Evolutionary conservation across 305 asterid species (phyloP).

Genomic region (Fraxinus sp.): DNA sequence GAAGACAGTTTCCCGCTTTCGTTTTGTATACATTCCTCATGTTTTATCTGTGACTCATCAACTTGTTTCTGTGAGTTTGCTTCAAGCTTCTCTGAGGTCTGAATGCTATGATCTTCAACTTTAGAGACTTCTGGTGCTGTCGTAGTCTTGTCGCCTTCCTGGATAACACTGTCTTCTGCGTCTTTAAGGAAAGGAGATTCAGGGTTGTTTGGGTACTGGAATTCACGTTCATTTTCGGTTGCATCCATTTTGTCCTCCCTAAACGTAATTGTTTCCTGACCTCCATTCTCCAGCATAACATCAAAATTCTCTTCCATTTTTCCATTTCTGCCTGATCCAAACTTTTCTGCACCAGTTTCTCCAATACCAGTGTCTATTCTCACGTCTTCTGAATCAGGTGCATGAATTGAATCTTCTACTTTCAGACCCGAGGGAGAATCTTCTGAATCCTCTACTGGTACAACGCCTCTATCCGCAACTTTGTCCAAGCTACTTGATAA

Average conservation of each 20-base stretch:
- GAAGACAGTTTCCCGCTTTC: constrained; percentile 23
- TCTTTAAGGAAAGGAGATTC: constrained; percentile 17
- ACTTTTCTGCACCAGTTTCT: background rate
- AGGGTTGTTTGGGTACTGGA: background rate
- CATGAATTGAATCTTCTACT: constrained; percentile 5
- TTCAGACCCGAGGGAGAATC: background rate
- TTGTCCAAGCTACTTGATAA: constrained; percentile 9
- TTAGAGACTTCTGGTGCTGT: constrained; percentile 23
- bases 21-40: constrained; percentile 28
- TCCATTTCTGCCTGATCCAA: background rate
- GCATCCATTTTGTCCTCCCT: background rate
- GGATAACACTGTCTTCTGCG: constrained; percentile 12
- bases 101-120: constrained; percentile 11
- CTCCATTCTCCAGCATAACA: background rate
- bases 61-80: constrained; percentile 25
- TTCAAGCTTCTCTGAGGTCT: constrained; percentile 22
- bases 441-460: constrained; percentile 6
- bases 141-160: background rate
- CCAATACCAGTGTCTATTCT: background rate
- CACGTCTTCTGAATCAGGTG: background rate
- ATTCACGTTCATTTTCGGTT: background rate
- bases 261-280: constrained; percentile 10
- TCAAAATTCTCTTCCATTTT: background rate
- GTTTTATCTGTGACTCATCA: constrained; percentile 25
- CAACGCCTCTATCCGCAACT: constrained; percentile 21